These are phyloP conservation scores for Wickerhamiella nectarea DNA, from an alignment of 805 yeast genomes.

Conservation along the genomic window DNA sequence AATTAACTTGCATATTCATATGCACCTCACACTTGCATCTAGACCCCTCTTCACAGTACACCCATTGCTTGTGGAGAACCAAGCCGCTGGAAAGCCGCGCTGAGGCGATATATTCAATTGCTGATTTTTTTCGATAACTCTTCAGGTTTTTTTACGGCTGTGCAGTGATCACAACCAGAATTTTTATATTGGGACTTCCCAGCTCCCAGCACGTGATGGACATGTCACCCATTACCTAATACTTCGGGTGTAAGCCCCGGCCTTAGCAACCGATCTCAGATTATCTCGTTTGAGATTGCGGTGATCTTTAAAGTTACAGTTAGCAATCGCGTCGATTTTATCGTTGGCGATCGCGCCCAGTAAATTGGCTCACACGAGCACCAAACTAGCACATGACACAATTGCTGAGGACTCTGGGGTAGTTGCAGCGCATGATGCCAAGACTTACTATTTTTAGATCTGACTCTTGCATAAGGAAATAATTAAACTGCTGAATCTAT, in stretches of 20 bases:
- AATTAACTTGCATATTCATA: not conserved
- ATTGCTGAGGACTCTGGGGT: too few relatives aligned
- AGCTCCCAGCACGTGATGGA: constrained; percentile 6
- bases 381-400: too few relatives aligned
- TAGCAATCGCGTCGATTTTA: too few relatives aligned
- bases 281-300: too few relatives aligned
- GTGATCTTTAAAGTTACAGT: too few relatives aligned
- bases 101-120: not conserved
- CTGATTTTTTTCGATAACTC: not conserved
- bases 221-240: not conserved
- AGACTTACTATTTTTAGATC: not conserved
- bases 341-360: too few relatives aligned
- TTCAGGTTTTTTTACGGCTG: not conserved
- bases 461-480: not conserved
- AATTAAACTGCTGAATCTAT: not conserved
- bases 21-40: not conserved
- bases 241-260: constrained; percentile 2
- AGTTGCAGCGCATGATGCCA: too few relatives aligned
- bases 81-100: not conserved
- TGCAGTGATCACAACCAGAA: not conserved
- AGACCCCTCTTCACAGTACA: too few relatives aligned
- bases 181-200: not conserved
- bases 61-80: not conserved
- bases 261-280: too few relatives aligned
- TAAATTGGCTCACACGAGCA: too few relatives aligned